Conservation (phyloP, 2,329 filamentous ascomycete species). For the Alternaria ethzedia region DNA sequence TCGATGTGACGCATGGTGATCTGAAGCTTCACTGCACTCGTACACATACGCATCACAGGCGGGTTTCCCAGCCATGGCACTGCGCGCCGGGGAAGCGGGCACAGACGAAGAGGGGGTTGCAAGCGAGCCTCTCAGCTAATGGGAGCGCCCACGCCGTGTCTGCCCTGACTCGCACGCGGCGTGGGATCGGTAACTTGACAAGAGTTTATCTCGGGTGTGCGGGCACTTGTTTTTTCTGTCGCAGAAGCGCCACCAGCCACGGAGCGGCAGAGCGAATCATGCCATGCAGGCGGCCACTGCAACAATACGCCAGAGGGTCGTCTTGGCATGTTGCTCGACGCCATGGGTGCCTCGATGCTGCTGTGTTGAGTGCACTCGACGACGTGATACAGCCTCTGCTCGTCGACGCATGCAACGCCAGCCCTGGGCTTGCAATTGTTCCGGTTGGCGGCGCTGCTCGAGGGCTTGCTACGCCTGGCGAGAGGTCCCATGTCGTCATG, state of each 20-base stretch:
- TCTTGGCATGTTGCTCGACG: conserved; percentile 21
- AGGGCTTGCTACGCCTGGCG: conserved; percentile 1
- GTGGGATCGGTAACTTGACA: conserved; percentile 31
- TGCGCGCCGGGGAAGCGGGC: conserved; percentile 41
- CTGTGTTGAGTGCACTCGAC: conserved; percentile 29
- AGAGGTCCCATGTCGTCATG: conserved; percentile 10
- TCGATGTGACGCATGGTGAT: conserved; percentile 28
- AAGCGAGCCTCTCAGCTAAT: conserved; percentile 33
- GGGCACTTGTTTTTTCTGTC: conserved; percentile 38
- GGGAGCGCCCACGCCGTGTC: conserved; percentile 13
- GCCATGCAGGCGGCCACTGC: conserved; percentile 32
- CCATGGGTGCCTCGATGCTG: conserved; percentile 27
- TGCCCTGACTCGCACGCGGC: conserved; percentile 28
- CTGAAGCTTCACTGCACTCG: conserved; percentile 14
- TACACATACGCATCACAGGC: conserved; percentile 10
- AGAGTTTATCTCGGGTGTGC: conserved; percentile 27
- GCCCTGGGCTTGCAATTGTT: conserved; percentile 30
- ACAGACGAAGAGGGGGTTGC: conserved; percentile 21
- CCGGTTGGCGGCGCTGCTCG: conserved; percentile 19
- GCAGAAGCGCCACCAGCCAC: conserved; percentile 36
- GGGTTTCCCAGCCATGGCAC: conserved; percentile 4
- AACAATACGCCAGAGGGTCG: conserved; percentile 36
- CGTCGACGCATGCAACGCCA: conserved; percentile 30
- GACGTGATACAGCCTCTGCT: conserved; percentile 28
- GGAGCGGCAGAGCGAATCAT: conserved; percentile 37